Conservation (phyloP, 306 rosid genomes). For the Prunus kanzakura region DNA sequence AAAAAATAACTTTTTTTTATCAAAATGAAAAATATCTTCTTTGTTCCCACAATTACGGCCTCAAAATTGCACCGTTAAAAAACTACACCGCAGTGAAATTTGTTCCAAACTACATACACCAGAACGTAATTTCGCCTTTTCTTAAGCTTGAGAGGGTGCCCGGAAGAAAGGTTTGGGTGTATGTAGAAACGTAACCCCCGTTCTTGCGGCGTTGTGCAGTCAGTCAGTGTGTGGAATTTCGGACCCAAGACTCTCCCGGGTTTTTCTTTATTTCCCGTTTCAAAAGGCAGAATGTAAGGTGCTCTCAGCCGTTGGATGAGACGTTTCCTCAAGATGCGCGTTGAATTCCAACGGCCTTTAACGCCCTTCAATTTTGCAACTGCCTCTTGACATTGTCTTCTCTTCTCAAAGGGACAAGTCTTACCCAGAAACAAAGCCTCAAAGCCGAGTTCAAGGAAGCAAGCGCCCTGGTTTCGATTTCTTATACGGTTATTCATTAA, state of each 20-base stretch:
- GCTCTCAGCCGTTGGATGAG: conserved; percentile 13
- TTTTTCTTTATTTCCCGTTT: conserved; percentile 18
- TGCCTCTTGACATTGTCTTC: conserved; percentile 24
- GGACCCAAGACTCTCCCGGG: conserved; percentile 18
- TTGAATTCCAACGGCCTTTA: conserved; percentile 29
- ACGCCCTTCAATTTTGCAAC: conserved; percentile 34
- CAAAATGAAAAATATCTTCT: too few species aligned
- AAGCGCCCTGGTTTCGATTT: background rate
- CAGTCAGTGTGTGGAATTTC: background rate
- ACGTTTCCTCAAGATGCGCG: conserved; percentile 30
- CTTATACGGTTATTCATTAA: background rate
- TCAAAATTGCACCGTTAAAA: too few species aligned
- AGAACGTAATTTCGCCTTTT: too few species aligned
- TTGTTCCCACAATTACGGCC: too few species aligned
- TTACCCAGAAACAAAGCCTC: background rate
- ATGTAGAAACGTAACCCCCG: background rate
- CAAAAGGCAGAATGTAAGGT: conserved; percentile 31
- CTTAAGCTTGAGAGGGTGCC: background rate
- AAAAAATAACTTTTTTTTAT: too few species aligned
- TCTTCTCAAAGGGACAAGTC: conserved; percentile 11
- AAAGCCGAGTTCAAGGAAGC: background rate
- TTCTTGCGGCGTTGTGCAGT: background rate
- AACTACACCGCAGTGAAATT: too few species aligned
- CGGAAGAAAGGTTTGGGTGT: background rate
- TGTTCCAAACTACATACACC: too few species aligned